A percentile compares a stretch with the other conserved stretches of the same genome.
Conservation (phyloP, 2,329 filamentous ascomycete genomes). For the Fusarium paranaense region DNA sequence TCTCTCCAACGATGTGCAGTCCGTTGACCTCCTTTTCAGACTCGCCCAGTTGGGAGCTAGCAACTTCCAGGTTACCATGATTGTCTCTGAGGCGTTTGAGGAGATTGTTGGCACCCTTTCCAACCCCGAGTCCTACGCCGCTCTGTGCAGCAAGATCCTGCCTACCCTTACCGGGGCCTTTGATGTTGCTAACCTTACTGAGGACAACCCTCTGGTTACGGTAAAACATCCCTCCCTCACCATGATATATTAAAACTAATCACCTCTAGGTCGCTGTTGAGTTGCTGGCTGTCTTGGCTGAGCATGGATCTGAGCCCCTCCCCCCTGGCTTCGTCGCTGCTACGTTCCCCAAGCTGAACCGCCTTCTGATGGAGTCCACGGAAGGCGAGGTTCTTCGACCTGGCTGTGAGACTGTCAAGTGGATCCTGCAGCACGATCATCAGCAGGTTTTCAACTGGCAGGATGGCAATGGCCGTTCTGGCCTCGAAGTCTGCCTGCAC, state of each 20-base stretch:
- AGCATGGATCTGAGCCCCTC: conserved; percentile 86
- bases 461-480: conserved; percentile 82
- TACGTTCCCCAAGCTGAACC: conserved; percentile 87
- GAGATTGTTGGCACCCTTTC: conserved; percentile 80
- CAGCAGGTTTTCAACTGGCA: conserved; percentile 90
- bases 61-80: conserved; percentile 90
- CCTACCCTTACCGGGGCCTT: conserved; percentile 91
- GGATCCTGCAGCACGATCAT: conserved; percentile 89
- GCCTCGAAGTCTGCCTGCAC: conserved; percentile 87
- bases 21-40: conserved; percentile 86
- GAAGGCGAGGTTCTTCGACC: conserved; percentile 91
- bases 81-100: conserved; percentile 92
- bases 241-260: conserved; percentile 30
- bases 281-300: conserved; percentile 81
- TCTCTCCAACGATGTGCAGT: conserved; percentile 76
- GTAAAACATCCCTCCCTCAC: conserved; percentile 53
- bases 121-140: conserved; percentile 76
- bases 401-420: conserved; percentile 86
- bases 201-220: conserved; percentile 86
- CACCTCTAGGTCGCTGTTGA: conserved; percentile 77
- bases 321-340: conserved; percentile 87
- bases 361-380: conserved; percentile 82
- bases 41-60: conserved; percentile 88
- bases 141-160: conserved; percentile 85
- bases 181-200: conserved; percentile 85